phyloP scores from a whole-genome alignment of 371 early-diverging fungal species.

The Mortierella sp. region DNA sequence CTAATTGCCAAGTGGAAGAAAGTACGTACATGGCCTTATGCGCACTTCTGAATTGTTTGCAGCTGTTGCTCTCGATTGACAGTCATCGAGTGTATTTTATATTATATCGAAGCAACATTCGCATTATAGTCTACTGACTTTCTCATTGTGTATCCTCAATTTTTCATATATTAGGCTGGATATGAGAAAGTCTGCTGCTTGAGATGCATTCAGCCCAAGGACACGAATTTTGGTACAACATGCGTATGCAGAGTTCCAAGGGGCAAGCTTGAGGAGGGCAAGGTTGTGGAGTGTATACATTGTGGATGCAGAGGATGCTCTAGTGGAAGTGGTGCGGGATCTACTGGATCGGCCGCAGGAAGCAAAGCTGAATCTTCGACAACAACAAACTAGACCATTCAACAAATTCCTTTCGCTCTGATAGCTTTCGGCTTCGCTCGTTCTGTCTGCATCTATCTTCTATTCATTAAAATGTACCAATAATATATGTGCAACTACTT shows the following conservation, averaged over 20 bases:
- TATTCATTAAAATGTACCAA: slow-evolving; percentile 2
- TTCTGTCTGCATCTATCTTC: not conserved
- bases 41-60: not conserved
- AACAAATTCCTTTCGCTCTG: not conserved
- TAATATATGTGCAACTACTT: not conserved
- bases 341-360: slow-evolving; percentile 11
- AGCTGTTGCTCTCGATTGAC: not conserved
- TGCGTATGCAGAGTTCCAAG: slow-evolving; percentile 99
- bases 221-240: slow-evolving; percentile 97
- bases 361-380: slow-evolving; percentile 16
- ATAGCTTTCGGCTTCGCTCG: not conserved
- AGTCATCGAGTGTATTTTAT: too few species aligned
- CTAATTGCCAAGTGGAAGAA: slow-evolving; percentile 99
- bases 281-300: slow-evolving; percentile 93
- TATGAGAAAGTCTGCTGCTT: slow-evolving; percentile 99
- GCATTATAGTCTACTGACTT: not conserved
- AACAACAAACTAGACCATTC: slow-evolving; percentile 9
- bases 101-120: not conserved
- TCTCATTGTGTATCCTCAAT: not conserved
- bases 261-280: slow-evolving; percentile 88
- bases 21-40: slow-evolving; percentile 60
- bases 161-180: slow-evolving; percentile 74
- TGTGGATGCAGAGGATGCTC: slow-evolving; percentile 85
- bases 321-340: slow-evolving; percentile 49
- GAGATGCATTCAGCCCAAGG: slow-evolving; percentile 96